Base-by-base conservation (phyloP, 495 filamentous ascomycete species). In the Talaromyces stipitatus region DNA sequence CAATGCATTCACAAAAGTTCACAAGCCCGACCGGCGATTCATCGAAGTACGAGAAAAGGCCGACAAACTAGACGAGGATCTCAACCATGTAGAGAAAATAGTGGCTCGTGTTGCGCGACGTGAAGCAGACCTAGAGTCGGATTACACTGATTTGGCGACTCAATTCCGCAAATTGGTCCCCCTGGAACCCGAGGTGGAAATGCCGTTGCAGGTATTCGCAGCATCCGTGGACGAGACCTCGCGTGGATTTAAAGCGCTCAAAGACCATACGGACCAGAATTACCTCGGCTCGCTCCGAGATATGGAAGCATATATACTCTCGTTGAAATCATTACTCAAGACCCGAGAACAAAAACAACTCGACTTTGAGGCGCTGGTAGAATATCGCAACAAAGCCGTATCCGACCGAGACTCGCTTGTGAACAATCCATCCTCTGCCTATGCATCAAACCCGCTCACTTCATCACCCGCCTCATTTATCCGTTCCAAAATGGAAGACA, bases 261-360 rank as follows among this genome's bases (percentile, higher is more conserved):
- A 89, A 61, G 94, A 97, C 54, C 86, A 92, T 67, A 97, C 92
- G 2, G 94, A 97, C 68, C 91, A 95, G 62, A 89, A 96, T 70
- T 98, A 97, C 65, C 84, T 97, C 20, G 87, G 90, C 59, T 89
- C 85, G 9, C 78, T 98, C 29, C 82, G 90, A 16, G 95, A 97
- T 68, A 96, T 97, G 91, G 86, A 90, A 58, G 85, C 90, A 26
- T 98, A 97, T 71, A 90, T 89, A 66, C 69, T 82, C 18, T 85
- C 90, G 2, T 71, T 97, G 16, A 95, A 95, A 70, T 74, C 84
- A 28, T 85, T 97, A 2, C 82, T 98, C 64, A 96, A 95, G 74
- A 88, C 88, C 5, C 86, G 94, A 20, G 95, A 98, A 72, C 91
- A 95, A 73, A 98, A 97, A 68, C 94, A 98, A 66, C 86, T 97